Conservation (phyloP, 2,329 filamentous ascomycete genomes). For the Amauroascus niger region DNA sequence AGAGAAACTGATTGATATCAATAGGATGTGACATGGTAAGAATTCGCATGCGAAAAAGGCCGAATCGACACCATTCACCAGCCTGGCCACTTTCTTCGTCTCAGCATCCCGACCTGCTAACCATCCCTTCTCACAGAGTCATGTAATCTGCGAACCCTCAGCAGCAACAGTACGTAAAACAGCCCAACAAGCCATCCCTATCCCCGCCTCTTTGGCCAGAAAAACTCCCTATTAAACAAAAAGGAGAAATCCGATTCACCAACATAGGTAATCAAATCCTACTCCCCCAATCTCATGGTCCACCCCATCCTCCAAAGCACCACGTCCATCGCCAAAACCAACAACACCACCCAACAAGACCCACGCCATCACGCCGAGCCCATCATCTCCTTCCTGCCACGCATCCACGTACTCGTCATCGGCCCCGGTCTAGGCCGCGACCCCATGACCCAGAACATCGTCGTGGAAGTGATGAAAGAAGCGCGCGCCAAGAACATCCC, state of each 20-base stretch:
- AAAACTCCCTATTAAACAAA: slow-evolving; percentile 51
- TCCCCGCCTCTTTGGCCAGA: background rate
- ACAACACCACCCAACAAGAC: slow-evolving; percentile 20
- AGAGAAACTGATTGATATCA: slow-evolving; percentile 2
- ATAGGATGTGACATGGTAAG: slow-evolving; percentile 66
- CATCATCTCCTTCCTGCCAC: slow-evolving; percentile 70
- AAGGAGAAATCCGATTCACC: background rate
- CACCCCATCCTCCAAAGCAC: slow-evolving; percentile 88
- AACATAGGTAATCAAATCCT: slow-evolving; percentile 78
- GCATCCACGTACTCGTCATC: slow-evolving; percentile 85
- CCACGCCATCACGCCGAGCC: slow-evolving; percentile 53
- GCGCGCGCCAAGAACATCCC: slow-evolving; percentile 62
- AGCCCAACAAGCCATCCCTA: background rate
- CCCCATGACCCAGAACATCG: slow-evolving; percentile 78
- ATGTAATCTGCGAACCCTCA: slow-evolving; percentile 88
- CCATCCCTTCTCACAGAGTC: slow-evolving; percentile 40
- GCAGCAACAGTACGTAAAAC: slow-evolving; percentile 50
- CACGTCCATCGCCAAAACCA: slow-evolving; percentile 39
- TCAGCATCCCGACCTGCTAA: background rate
- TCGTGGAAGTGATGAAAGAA: slow-evolving; percentile 65
- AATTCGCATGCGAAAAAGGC: background rate
- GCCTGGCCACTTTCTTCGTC: background rate
- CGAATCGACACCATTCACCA: background rate
- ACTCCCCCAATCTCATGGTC: slow-evolving; percentile 97
- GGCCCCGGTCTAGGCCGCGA: slow-evolving; percentile 89